Evolutionary conservation across 225 moss, liverwort and hornwort species (phyloP).

Genomic region (Asterella californica): DNA sequence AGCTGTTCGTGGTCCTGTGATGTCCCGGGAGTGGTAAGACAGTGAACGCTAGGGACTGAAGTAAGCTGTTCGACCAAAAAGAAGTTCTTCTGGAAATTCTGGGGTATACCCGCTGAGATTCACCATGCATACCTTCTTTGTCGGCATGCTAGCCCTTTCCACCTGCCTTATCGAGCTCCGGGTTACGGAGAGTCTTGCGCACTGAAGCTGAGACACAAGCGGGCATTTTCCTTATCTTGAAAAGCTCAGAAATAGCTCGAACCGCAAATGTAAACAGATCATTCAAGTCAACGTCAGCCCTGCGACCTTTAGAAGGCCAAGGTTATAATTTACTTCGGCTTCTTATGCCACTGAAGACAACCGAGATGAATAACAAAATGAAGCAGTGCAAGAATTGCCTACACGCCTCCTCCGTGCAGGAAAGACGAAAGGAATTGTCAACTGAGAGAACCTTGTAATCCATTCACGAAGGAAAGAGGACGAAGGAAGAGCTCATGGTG

Average conservation of each 20-base stretch:
- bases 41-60: no score
- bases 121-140: no score
- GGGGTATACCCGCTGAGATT: no score
- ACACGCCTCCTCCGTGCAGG: background rate
- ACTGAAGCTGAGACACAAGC: no score
- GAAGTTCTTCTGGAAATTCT: no score
- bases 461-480: background rate
- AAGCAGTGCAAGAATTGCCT: background rate
- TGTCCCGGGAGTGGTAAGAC: no score
- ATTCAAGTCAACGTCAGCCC: background rate
- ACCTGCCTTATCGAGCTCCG: no score
- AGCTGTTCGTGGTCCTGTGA: no score
- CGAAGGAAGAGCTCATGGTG: background rate
- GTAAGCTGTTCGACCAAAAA: no score
- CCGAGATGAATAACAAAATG: background rate
- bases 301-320: background rate
- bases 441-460: background rate
- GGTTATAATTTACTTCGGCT: background rate
- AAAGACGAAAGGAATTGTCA: background rate
- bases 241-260: background rate
- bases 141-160: no score
- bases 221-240: no score
- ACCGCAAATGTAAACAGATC: background rate
- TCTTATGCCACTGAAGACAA: background rate
- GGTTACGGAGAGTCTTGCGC: no score